These are phyloP conservation scores for Pilatotrama ljubarskyi DNA, from an alignment of 768 basidiomycete species.

Conservation along the genomic window DNA sequence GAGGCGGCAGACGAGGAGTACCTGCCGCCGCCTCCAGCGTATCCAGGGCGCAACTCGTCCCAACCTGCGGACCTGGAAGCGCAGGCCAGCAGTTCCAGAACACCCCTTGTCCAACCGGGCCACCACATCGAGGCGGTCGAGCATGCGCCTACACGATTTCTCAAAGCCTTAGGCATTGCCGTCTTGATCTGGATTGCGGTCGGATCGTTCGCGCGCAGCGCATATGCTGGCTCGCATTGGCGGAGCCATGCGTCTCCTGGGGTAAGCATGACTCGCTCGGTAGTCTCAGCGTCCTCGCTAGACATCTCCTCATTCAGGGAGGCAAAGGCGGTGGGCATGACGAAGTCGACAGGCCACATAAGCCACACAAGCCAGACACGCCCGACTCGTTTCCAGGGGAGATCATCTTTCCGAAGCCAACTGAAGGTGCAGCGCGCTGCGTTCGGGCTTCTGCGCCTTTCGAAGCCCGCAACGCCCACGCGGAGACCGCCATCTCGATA, in stretches of 20 bases:
- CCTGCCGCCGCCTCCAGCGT: slow-evolving; percentile 25
- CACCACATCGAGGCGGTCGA: slow-evolving; percentile 5
- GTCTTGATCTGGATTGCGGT: slow-evolving; percentile 19
- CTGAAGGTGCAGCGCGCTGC: slow-evolving; percentile 6
- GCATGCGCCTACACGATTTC: slow-evolving; percentile 20
- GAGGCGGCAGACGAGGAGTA: slow-evolving; percentile 6
- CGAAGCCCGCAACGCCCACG: neutral
- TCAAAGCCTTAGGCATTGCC: slow-evolving; percentile 25
- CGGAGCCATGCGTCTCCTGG: neutral
- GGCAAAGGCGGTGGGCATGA: no score
- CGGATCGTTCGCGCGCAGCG: slow-evolving; percentile 11
- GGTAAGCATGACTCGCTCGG: neutral
- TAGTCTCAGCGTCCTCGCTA: no score
- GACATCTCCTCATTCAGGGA: no score
- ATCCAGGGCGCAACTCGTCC: slow-evolving; percentile 18
- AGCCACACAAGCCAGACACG: no score
- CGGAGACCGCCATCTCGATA: slow-evolving; percentile 4
- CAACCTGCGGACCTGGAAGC: neutral
- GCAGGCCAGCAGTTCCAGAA: neutral
- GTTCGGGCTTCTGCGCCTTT: neutral
- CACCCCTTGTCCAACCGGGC: neutral
- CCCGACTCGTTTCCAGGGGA: no score
- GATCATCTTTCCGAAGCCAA: neutral
- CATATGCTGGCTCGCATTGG: neutral
- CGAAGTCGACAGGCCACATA: no score